phyloP scores from a whole-genome alignment of 768 basidiomycete genomes.

The Macrolepiota fuliginosa region DNA sequence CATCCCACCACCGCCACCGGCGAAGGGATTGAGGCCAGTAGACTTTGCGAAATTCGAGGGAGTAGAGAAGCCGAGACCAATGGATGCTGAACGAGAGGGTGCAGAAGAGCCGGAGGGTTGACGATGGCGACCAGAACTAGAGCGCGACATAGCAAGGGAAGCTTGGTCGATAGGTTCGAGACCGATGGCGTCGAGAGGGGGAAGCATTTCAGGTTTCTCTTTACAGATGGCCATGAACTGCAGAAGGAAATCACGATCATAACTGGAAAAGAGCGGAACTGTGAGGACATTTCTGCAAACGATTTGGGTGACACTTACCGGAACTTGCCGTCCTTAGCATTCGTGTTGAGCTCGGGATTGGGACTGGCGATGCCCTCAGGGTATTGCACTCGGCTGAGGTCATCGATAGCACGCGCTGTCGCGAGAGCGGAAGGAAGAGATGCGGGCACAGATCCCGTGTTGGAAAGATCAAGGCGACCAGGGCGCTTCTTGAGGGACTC shows the following conservation, averaged over 20 bases:
- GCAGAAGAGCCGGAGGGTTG: conserved; percentile 39
- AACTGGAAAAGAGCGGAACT: conserved; percentile 45
- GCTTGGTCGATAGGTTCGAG: conserved; percentile 73
- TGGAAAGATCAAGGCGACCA: conserved; percentile 69
- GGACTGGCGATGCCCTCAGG: conserved; percentile 85
- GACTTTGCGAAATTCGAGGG: conserved; percentile 46
- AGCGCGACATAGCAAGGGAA: conserved; percentile 50
- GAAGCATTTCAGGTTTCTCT: conserved; percentile 91
- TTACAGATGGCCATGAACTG: conserved; percentile 96
- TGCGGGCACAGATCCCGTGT: conserved; percentile 43
- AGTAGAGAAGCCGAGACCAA: conserved; percentile 35
- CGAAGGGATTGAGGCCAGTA: conserved; percentile 32
- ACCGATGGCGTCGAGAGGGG: conserved; percentile 87
- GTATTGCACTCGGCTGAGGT: conserved; percentile 75
- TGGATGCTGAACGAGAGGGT: conserved; percentile 44
- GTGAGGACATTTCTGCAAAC: neutral
- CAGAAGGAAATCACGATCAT: conserved; percentile 95
- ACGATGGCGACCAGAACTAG: conserved; percentile 60
- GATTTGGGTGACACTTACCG: conserved; percentile 41
- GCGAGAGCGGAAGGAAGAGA: conserved; percentile 67
- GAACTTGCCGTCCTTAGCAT: conserved; percentile 86
- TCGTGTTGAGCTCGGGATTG: conserved; percentile 77
- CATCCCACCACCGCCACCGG: conserved; percentile 41
- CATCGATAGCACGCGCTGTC: conserved; percentile 82
- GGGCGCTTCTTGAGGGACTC: conserved; percentile 53